Evolutionary conservation across 2,329 filamentous ascomycete species (phyloP), one percentile per base, ranked within the genome.

Genomic region (Aureobasidium lini): DNA sequence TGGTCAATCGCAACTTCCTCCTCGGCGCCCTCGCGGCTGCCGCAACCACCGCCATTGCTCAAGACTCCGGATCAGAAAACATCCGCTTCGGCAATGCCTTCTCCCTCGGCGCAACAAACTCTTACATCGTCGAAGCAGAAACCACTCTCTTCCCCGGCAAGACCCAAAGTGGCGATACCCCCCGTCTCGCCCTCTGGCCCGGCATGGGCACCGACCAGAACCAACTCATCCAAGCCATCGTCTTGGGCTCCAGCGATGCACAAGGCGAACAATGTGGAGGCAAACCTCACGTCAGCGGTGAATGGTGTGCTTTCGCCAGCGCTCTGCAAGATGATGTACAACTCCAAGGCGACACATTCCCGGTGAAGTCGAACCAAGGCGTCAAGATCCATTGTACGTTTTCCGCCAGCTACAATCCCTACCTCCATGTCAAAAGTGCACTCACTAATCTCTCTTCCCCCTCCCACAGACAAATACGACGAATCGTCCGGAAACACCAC

Each of bases 191-290:
- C 6, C 69, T 79, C 16, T 79, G 76, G 77, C 74, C 78, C 15
- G 77, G 77, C 11, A 78, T 79, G 76, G 76, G 76, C 4, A 79
- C 76, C 4, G 75, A 72, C 4, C 72, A 72, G n/a, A 76, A 74
- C 28, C 73, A 79, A 59, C 63, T 79, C 65, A 75, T 79, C 60
- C 76, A 79, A 69, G 76, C 75, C 4, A 76, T 79, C 23, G 59
- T 56, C 23, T 48, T 61, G 28, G 54, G 18, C 23, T 57, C 53
- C 5, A 37, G 44, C 37, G 42, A 57, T 34, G 50, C 59, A 9
- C 50, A 54, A 16, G 59, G 52, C 16, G 32, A 28, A 11, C 18
- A 46, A 18, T 54, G 59, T 52, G 52, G 59, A 37, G 42, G 53
- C 7, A 47, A 47, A 18, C 31, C 43, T 13, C 36, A 47, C 18